A percentile compares a stretch with the other conserved stretches of the same genome.
Evolutionary conservation across 805 yeast species (phyloP).

Genomic region (Cyberlindnera mississippiensis): DNA sequence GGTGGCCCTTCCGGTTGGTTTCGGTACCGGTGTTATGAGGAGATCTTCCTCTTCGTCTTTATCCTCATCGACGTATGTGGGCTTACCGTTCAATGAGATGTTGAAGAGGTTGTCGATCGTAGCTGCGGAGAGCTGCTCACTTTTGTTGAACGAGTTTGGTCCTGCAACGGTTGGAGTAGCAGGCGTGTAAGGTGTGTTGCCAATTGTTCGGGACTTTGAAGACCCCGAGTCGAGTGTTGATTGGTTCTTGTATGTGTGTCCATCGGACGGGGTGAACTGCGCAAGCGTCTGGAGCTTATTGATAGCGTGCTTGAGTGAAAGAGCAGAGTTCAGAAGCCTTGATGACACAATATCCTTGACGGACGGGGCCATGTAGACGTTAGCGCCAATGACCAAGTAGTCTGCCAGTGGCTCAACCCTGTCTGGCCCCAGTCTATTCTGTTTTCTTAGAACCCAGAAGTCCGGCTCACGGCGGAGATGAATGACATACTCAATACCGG

Average conservation of each 20-base stretch:
- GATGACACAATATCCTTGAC: constrained; percentile 69
- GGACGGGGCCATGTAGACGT: constrained; percentile 86
- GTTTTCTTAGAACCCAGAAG: constrained; percentile 87
- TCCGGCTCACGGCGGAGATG: constrained; percentile 81
- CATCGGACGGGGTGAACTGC: constrained; percentile 56
- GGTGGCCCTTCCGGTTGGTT: constrained; percentile 8
- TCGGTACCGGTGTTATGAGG: constrained; percentile 6
- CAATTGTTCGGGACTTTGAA: constrained; percentile 23
- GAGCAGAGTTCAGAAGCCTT: constrained; percentile 40
- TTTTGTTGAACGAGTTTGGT: constrained; percentile 4
- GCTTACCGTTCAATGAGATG: constrained; percentile 22
- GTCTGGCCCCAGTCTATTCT: constrained; percentile 53
- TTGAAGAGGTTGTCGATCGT: constrained; percentile 26
- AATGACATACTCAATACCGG: constrained; percentile 81
- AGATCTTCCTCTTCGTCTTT: constrained; percentile 9
- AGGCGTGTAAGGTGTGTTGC: constrained; percentile 27
- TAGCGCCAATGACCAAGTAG: constrained; percentile 87
- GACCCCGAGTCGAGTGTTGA: constrained; percentile 11
- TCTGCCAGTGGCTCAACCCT: constrained; percentile 59
- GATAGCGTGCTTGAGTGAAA: constrained; percentile 43
- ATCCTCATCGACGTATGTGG: constrained; percentile 20
- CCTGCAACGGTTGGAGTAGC: constrained; percentile 19
- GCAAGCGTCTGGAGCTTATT: constrained; percentile 44
- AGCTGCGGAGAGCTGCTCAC: constrained; percentile 17
- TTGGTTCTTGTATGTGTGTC: constrained; percentile 43